A percentile compares a stretch with the other conserved stretches of the same genome.
These are phyloP conservation scores for Rubia occidens DNA, from an alignment of 305 asterid species.

Conservation along the genomic window DNA sequence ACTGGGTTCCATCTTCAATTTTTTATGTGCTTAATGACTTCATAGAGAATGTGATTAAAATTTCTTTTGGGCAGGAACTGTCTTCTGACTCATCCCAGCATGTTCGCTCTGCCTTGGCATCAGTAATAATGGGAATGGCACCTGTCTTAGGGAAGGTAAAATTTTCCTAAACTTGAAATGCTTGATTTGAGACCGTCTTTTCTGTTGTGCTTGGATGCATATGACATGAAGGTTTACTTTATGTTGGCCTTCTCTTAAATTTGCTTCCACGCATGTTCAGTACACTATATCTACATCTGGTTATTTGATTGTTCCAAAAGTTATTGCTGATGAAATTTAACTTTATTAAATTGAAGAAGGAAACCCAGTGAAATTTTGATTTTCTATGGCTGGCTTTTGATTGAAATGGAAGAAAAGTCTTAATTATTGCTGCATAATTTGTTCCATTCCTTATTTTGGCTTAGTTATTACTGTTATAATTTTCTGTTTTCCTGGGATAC, in stretches of 20 bases:
- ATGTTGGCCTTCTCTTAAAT: not conserved
- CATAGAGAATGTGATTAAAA: not conserved
- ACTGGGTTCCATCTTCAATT: not conserved
- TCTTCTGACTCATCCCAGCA: conserved; percentile 40
- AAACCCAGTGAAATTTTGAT: conserved; percentile 2
- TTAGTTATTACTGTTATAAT: not conserved
- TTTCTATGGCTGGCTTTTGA: not conserved
- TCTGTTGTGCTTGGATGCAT: not conserved
- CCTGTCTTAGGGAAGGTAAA: conserved; percentile 36
- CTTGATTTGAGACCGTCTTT: not conserved
- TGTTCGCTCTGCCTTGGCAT: conserved; percentile 42
- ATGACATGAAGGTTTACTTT: not conserved
- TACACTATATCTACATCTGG: too few relatives aligned
- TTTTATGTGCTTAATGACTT: not conserved
- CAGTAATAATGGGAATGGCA: conserved; percentile 41
- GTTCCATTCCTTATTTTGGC: not conserved
- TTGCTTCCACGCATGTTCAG: too few relatives aligned
- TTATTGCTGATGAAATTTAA: conserved; percentile 5
- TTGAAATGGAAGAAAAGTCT: not conserved
- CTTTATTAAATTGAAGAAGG: not conserved
- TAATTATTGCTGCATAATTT: not conserved
- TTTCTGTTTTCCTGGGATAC: not conserved
- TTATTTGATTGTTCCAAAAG: too few relatives aligned
- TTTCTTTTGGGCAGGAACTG: conserved; percentile 23
- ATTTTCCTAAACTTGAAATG: not conserved